A percentile compares a stretch with the other conserved stretches of the same genome.
These are phyloP conservation scores for Eucalyptus curtisii DNA, from an alignment of 345 rosid species.

Conservation along the genomic window DNA sequence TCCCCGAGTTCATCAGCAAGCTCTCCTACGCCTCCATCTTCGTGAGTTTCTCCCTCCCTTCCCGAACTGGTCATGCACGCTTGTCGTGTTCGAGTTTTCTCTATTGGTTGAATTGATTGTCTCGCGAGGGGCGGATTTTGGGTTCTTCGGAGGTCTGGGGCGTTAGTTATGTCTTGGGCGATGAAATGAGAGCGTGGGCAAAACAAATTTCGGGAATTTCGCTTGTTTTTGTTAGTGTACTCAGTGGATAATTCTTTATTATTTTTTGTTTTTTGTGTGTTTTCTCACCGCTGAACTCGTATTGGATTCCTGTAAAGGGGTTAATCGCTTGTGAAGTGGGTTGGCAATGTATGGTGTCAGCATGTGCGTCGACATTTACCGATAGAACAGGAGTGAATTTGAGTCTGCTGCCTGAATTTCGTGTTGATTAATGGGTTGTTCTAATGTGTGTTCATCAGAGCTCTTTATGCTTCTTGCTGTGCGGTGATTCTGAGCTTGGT, in stretches of 20 bases:
- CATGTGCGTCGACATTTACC: not conserved
- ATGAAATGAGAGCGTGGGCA: not conserved
- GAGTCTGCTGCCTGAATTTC: not conserved
- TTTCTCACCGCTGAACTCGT: not conserved
- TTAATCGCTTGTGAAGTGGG: not conserved
- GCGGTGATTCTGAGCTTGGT: not conserved
- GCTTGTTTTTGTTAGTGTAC: not conserved
- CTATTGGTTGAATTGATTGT: not conserved
- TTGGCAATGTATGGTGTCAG: not conserved
- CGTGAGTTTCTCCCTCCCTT: slow-evolving; percentile 18
- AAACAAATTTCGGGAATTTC: not conserved
- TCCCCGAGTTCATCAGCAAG: slow-evolving; percentile 71
- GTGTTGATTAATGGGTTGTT: not conserved
- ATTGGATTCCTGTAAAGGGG: not conserved
- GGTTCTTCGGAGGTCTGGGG: not conserved
- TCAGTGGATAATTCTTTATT: not conserved
- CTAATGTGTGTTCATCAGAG: not conserved
- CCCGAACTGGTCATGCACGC: not conserved
- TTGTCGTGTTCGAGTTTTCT: too few species aligned
- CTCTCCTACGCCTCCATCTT: slow-evolving; percentile 63
- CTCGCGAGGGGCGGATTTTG: not conserved
- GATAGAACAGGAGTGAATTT: not conserved
- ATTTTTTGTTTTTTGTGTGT: not conserved
- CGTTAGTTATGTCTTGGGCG: not conserved
- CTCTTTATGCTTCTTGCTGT: not conserved